Evolutionary conservation across 2,329 filamentous ascomycete species (phyloP), one percentile per base, ranked within the genome.

Genomic region (Xylaria sp.): DNA sequence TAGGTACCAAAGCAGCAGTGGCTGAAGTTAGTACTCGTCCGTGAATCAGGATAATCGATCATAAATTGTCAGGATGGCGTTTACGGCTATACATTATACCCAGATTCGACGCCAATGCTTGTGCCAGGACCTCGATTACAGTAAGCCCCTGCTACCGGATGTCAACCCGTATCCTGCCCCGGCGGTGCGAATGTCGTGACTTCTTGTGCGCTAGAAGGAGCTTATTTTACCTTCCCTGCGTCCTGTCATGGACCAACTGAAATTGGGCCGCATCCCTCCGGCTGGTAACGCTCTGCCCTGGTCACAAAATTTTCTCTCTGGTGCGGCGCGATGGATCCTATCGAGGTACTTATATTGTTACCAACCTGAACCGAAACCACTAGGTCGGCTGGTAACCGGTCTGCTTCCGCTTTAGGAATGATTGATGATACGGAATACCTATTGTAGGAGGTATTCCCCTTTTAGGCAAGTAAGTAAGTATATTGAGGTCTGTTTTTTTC

Each of bases 91-190:
- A 62, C 54, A 42, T 60, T 59, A 38, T 63, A 62, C 54, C 51
- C 48, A 63, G 66, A 64, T 68, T 67, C 44, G 31, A 51, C 48
- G 36, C 33, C 33, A 4, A 62, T 38, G 53, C 59, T 42, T 51
- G 31, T 51, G 20, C 49, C 17, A 38, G 54, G 54, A 28, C 36
- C 36, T 42, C 58, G 46, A 56, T 65, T 66, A 69, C 51, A 71
- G 69, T 69, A 69, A 68, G 66, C 63, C 63, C 66, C 63, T 71
- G 66, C n/a, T 61, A 36, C 53, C 68, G 68, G 68, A 66, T 66
- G 40, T 23, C 26, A 44, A 64, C 54, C 68, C 62, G 62, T 53
- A 44, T 59, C 42, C 59, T 63, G 48, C 13, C 63, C 40, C 11
- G 38, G 15, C 31, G 33, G 15, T n/a, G 23, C 48, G 28, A 57